These are phyloP conservation scores for Volvox africanus DNA, from an alignment of 139 green algal genomes.

Conservation along the genomic window DNA sequence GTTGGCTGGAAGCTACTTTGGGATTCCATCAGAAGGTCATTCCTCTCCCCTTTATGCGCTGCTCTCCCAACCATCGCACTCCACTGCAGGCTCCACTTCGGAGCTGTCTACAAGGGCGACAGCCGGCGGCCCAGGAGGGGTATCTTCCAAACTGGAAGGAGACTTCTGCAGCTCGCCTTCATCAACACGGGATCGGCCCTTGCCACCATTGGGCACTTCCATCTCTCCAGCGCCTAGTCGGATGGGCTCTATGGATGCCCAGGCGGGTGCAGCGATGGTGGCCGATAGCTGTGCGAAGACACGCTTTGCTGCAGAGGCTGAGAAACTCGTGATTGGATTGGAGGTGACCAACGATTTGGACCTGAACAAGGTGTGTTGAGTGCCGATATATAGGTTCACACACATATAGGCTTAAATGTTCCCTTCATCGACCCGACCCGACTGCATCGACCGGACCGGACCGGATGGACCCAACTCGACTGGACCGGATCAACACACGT, in stretches of 20 bases:
- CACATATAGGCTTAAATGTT: too few species aligned
- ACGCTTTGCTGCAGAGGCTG: slow-evolving; percentile 47
- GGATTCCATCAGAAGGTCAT: not conserved
- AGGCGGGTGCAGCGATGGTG: not conserved
- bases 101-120: not conserved
- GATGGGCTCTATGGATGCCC: not conserved
- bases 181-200: not conserved
- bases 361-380: slow-evolving; percentile 45
- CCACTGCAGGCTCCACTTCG: not conserved
- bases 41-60: not conserved
- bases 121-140: not conserved
- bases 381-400: too few species aligned
- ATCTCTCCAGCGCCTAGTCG: not conserved
- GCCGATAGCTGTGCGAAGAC: not conserved
- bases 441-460: too few species aligned
- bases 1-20: too few species aligned
- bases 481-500: too few species aligned
- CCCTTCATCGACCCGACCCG: too few species aligned
- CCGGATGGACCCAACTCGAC: too few species aligned
- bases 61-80: not conserved
- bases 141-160: not conserved
- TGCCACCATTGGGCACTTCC: not conserved
- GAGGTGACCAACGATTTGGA: slow-evolving; percentile 44
- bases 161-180: slow-evolving; percentile 37
- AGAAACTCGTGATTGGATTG: slow-evolving; percentile 46